These are phyloP conservation scores for Kodamaea neixiangensis DNA, from an alignment of 805 yeast genomes.

Conservation along the genomic window DNA sequence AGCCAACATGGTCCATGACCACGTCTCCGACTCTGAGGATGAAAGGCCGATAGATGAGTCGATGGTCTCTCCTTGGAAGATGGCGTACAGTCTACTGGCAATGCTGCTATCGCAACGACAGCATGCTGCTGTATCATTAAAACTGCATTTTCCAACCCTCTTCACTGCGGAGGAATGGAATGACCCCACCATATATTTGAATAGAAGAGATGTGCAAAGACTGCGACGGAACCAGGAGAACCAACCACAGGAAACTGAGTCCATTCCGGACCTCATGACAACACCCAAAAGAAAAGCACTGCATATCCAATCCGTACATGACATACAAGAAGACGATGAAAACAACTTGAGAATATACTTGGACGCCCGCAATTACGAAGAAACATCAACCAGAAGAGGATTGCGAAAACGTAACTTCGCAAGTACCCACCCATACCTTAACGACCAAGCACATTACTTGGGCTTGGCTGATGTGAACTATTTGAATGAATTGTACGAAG, in stretches of 20 bases:
- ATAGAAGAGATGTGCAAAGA: not conserved
- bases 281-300: conserved; percentile 1
- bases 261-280: not conserved
- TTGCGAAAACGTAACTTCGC: conserved; percentile 44
- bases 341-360: conserved; percentile 17
- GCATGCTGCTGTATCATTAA: conserved; percentile 2
- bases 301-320: not conserved
- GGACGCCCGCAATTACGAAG: conserved; percentile 16
- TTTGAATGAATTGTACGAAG: conserved; percentile 40
- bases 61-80: conserved; percentile 9
- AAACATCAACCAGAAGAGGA: conserved; percentile 23
- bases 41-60: conserved; percentile 19
- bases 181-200: conserved; percentile 7
- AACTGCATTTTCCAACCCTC: not conserved
- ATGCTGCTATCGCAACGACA: conserved; percentile 7
- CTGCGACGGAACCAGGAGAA: conserved; percentile 5
- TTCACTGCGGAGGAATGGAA: conserved; percentile 9
- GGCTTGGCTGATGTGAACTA: conserved; percentile 38
- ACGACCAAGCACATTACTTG: conserved; percentile 47
- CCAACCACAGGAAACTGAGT: not conserved
- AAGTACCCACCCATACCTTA: conserved; percentile 45
- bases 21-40: conserved; percentile 33
- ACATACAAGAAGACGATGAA: conserved; percentile 10
- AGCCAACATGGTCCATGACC: conserved; percentile 11
- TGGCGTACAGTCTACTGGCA: conserved; percentile 1